Percentiles rank a stretch among this genome's conserved stretches.
Conservation (phyloP, 2,329 filamentous ascomycete species). For the Botrytis medusae region DNA sequence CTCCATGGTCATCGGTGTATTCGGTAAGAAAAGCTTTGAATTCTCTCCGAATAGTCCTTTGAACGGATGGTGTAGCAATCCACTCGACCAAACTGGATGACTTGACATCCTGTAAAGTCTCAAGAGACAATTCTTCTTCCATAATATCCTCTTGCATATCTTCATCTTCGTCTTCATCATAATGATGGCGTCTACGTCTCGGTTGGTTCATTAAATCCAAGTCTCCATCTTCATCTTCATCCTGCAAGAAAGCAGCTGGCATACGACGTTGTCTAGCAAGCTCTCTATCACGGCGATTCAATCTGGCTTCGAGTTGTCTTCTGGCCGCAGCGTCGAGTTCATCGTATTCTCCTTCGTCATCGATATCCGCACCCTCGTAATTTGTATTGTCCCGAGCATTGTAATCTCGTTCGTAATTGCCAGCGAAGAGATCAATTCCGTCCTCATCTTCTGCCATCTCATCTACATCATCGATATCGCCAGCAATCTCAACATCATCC, state of each 20-base stretch:
- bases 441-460: constrained; percentile 81
- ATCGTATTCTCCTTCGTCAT: constrained; percentile 75
- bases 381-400: constrained; percentile 62
- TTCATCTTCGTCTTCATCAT: constrained; percentile 92
- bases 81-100: constrained; percentile 91
- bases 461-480: constrained; percentile 74
- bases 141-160: constrained; percentile 91
- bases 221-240: constrained; percentile 78
- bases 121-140: constrained; percentile 90
- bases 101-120: constrained; percentile 90
- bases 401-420: constrained; percentile 73
- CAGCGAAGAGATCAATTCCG: constrained; percentile 74
- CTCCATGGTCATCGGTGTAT: constrained; percentile 84
- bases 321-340: constrained; percentile 65
- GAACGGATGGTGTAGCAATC: constrained; percentile 86
- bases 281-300: constrained; percentile 73
- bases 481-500: constrained; percentile 69
- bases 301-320: constrained; percentile 68
- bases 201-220: constrained; percentile 84
- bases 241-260: constrained; percentile 71
- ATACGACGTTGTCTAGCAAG: constrained; percentile 65
- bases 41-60: constrained; percentile 90
- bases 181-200: constrained; percentile 80
- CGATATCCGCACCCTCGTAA: constrained; percentile 71
- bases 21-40: constrained; percentile 98